Evolutionary conservation across 345 rosid genomes (phyloP), one percentile per base, ranked within the genome.

Genomic region (Trapa bicornis): DNA sequence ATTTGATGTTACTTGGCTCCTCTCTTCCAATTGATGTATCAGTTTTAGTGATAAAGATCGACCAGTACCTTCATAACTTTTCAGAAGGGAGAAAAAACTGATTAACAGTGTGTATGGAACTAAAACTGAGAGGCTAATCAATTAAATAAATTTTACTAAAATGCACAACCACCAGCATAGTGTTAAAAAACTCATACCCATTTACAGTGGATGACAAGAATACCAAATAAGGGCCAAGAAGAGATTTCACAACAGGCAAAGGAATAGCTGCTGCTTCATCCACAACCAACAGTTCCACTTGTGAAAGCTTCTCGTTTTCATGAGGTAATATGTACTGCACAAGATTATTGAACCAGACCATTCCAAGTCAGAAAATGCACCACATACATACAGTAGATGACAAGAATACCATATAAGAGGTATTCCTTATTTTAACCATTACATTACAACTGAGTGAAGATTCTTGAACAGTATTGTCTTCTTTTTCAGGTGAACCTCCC

Each of bases 241-340:
- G 72, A 66, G 93, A 85, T 86, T 88, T 94, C 69, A 94, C 97
- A 79, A 91, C 79, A 43, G 97, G 96, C 71, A 91, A 82, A 29
- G 99, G 99, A 79, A 91, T 91, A 72, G 99, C 97, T 73, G 99
- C 99, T 37, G 97, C 99, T 84, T 94, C 97, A 83, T 94, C 99
- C 78, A 94, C 78, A 72, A 94, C 87, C 75, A 94, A 77, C 71
- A 94, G 82, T 83, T 94, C 99, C 57, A 87, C 99, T 76, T 94
- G 99, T 65, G 99, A 86, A 72, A 94, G 97, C 79, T 94, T 94
- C 80, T 83, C 93, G 74, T 84, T 84, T 76, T 94, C 97, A 77
- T 89, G 91, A 10, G 99, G 99, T 72, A 83, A 86, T 85, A 94
- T 86, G 79, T 94, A 94, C 97, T 91, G 84, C 80, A 81, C 37